Evolutionary conservation across 345 rosid species (phyloP), one percentile per base, ranked within the genome.

Genomic region (Eutrema yunnanense): DNA sequence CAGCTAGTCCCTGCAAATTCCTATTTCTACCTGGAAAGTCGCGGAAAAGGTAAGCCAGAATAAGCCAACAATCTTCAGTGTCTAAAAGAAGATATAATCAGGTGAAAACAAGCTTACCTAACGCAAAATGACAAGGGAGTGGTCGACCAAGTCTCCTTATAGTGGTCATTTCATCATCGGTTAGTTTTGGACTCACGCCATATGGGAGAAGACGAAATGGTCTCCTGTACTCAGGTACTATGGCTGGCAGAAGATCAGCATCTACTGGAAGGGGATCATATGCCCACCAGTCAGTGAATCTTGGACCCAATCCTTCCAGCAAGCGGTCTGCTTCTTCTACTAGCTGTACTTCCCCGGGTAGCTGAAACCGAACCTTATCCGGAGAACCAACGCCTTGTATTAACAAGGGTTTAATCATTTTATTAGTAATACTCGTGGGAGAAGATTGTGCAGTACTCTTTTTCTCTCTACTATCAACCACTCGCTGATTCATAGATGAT

Each of bases 191-290:
- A 58, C 80, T 85, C 68, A 91, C 77, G 53, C 98, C 97, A 81
- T 82, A 91, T 7, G 97, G 98, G 81, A 91, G 97, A 83, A 91
- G 92, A 62, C 92, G 96, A 82, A 91, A 91, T 5, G 97, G 98
- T 81, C 84, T 84, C 73, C 89, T 85, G 74, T 86, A 89, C 27
- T 89, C 92, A 52, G 92, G 87, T 52, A 94, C 78, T 67, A 83
- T 14, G 11, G 90, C 96, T 53, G 97, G 97, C 32, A 94, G 83
- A 71, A 94, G 90, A 81, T 94, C 96, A 78, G 89, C 97, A 80
- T 91, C 97, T 44, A 94, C 83, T 22, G 98, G 98, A 34, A 85
- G 83, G 22, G 98, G 98, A 50, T 91, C 95, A 78, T 87, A 91
- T 36, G 95, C 98, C 98, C 97, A 89, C 97, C 97, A 91, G 59